Evolutionary conservation across 2,329 filamentous ascomycete genomes (phyloP), one percentile per base, ranked within the genome.

Genomic region (Aspergillus sojae): DNA sequence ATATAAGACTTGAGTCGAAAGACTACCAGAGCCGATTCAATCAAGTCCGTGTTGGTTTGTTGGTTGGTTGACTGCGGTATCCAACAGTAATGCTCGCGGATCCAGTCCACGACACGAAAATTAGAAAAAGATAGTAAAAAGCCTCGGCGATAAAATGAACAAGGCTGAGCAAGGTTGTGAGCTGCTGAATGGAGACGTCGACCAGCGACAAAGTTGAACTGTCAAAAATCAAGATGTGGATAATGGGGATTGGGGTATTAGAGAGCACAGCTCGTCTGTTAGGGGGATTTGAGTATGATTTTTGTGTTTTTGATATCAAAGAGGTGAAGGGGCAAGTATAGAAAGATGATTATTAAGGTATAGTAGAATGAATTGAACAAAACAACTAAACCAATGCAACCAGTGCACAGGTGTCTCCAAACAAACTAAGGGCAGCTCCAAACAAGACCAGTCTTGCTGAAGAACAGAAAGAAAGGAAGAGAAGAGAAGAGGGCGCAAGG

Each of bases 371-470:
- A 69, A 69, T 71, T 78, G 74, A 77, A 74, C 73, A 75, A 73
- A 74, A 74, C 75, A 79, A 82, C 84, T 86, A 83, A 72, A 71
- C 68, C 69, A 68, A 71, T 74, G 72, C 77, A 78, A 71, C 77
- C 76, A 78, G 76, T 78, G 75, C 76, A 75, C 71, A 72, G 75
- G 72, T 75, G 72, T 67, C 67, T 73, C 70, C 69, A 79, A 83
- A 82, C 82, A 39, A 54, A 41, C 82, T 83, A 75, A 73, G 70
- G 74, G 74, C 78, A 79, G 75, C 75, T 78, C 75, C 57, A 67
- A 71, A 76, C 67, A 72, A 72, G 73, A 75, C 72, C 72, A 72
- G 68, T 82, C 88, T 91, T 91, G 89, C 88, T 89, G 84, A 84
- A 84, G 88, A 87, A 81, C n/a, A 81, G 75, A 74, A 77, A 76